phyloP scores from a whole-genome alignment of 1,284 basidiomycete species.

The Coniferiporia weirii region DNA sequence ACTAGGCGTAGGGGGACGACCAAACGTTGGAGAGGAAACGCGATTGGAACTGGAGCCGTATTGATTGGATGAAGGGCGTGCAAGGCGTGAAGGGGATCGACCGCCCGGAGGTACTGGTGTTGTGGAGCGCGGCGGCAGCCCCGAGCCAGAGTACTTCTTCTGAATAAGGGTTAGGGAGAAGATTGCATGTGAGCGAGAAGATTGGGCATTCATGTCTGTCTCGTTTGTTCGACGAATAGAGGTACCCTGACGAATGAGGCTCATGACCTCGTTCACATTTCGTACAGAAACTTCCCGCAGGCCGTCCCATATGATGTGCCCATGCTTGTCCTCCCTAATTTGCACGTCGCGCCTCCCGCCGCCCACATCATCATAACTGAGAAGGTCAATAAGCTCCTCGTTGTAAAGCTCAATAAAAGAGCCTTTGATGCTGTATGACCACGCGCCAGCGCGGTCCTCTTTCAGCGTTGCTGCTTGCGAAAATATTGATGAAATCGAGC shows the following conservation, averaged over 20 bases:
- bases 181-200: conserved; percentile 96
- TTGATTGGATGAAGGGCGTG: conserved; percentile 70
- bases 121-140: conserved; percentile 62
- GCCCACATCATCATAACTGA: conserved; percentile 63
- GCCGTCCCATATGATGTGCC: conserved; percentile 96
- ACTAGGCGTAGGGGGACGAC: conserved; percentile 70
- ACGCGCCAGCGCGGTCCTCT: conserved; percentile 65
- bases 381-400: conserved; percentile 90
- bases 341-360: conserved; percentile 78
- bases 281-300: conserved; percentile 86
- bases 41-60: conserved; percentile 38
- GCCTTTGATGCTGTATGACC: conserved; percentile 74
- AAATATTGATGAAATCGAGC: conserved; percentile 92
- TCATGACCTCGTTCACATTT: conserved; percentile 88
- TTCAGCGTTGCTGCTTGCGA: conserved; percentile 69
- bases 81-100: conserved; percentile 73
- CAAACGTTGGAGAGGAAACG: conserved; percentile 69
- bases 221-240: conserved; percentile 91
- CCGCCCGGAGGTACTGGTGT: conserved; percentile 67
- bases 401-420: conserved; percentile 98
- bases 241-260: conserved; percentile 81
- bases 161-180: conserved; percentile 94
- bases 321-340: conserved; percentile 95
- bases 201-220: conserved; percentile 98
- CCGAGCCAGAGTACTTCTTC: conserved; percentile 69